Conservation (phyloP, 2,329 filamentous ascomycete species). For the Venturia carpophila region DNA sequence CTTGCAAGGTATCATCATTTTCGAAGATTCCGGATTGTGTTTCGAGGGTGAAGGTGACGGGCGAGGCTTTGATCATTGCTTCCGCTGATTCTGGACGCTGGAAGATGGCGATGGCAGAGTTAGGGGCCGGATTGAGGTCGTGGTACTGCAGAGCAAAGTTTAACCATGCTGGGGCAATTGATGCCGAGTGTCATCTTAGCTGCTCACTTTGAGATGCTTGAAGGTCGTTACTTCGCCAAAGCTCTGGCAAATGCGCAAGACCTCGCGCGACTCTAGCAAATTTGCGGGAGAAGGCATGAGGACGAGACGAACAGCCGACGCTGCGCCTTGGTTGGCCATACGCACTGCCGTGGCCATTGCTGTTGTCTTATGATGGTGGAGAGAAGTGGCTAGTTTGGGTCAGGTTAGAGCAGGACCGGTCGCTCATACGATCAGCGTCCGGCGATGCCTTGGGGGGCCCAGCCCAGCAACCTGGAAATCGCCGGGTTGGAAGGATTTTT, state of each 20-base stretch:
- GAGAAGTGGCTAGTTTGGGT: background rate
- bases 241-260: conserved; percentile 40
- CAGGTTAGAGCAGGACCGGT: background rate
- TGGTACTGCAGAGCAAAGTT: conserved; percentile 34
- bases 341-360: background rate
- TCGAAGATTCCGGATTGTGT: background rate
- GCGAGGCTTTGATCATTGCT: conserved; percentile 37
- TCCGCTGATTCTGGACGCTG: conserved; percentile 34
- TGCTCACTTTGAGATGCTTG: conserved; percentile 36
- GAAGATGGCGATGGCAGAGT: conserved; percentile 41
- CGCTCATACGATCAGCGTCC: background rate
- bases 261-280: conserved; percentile 42
- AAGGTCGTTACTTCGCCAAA: conserved; percentile 44
- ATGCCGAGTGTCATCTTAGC: background rate
- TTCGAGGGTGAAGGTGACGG: conserved; percentile 41
- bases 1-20: background rate
- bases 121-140: conserved; percentile 34
- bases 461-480: conserved; percentile 8
- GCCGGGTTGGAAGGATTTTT: background rate
- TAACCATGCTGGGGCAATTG: background rate
- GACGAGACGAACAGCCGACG: conserved; percentile 39
- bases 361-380: background rate
- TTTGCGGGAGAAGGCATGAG: conserved; percentile 41
- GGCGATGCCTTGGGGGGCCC: too few species aligned
- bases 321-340: conserved; percentile 9